Conservation (phyloP, 441 rosid species). For the Mallotus repandus region DNA sequence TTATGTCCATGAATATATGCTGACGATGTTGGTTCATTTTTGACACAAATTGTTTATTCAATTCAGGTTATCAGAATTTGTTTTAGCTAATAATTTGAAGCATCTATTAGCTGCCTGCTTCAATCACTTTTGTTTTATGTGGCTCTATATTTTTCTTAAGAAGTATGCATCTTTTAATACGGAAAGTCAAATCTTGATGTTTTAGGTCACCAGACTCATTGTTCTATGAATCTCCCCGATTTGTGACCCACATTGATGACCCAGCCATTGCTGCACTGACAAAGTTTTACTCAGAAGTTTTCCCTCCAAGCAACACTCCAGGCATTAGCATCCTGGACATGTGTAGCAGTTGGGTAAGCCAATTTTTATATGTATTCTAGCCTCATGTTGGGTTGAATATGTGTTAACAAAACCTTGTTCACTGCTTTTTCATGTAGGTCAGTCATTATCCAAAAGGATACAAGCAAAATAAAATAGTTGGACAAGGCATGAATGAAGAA, state of each 20-base stretch:
- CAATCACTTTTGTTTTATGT: not conserved
- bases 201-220: conserved; percentile 67
- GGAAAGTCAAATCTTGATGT: conserved; percentile 8
- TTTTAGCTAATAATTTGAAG: conserved; percentile 8
- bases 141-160: no score
- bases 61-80: not conserved
- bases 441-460: conserved; percentile 90
- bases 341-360: conserved; percentile 96
- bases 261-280: conserved; percentile 83
- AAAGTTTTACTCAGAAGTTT: conserved; percentile 65
- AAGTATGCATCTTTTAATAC: conserved; percentile 1
- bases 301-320: conserved; percentile 75
- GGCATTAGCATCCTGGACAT: conserved; percentile 82
- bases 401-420: conserved; percentile 5
- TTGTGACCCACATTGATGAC: conserved; percentile 88
- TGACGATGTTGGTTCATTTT: not conserved
- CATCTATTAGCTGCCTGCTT: not conserved
- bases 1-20: not conserved
- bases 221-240: conserved; percentile 79
- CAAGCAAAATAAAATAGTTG: conserved; percentile 74
- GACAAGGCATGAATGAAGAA: conserved; percentile 89
- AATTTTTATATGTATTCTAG: conserved; percentile 13
- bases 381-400: not conserved
- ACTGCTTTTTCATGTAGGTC: conserved; percentile 46
- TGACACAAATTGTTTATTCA: no score